Conservation (phyloP, 2,329 filamentous ascomycete species). For the Dactylella cylindrospora region DNA sequence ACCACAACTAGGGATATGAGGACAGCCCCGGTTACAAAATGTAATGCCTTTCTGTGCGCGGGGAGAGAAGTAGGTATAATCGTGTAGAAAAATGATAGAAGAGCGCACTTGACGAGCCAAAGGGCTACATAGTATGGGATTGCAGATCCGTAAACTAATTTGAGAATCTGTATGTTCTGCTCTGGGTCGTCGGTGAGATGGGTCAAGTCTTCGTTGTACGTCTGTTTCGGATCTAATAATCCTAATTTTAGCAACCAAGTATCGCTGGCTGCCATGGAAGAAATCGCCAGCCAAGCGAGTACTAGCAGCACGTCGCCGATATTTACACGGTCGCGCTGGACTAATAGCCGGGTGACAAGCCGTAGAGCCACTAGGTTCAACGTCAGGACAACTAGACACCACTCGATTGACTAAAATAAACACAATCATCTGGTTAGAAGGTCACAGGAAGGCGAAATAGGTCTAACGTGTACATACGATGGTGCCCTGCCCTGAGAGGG, state of each 20-base stretch:
- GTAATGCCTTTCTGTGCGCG: conserved; percentile 19
- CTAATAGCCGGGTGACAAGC: conserved; percentile 25
- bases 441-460: not conserved
- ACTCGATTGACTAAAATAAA: conserved; percentile 32
- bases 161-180: conserved; percentile 25
- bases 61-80: conserved; percentile 27
- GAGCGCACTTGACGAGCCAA: conserved; percentile 34
- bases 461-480: conserved; percentile 28
- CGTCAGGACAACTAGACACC: conserved; percentile 37
- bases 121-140: conserved; percentile 34
- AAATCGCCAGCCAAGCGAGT: conserved; percentile 28
- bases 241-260: conserved; percentile 40
- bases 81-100: conserved; percentile 35
- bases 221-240: conserved; percentile 16
- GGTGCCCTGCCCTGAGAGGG: conserved; percentile 44
- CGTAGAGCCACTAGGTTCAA: conserved; percentile 34
- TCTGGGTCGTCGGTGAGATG: conserved; percentile 9
- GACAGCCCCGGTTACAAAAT: conserved; percentile 18
- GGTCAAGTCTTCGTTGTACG: conserved; percentile 29
- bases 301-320: conserved; percentile 37
- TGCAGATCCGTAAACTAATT: conserved; percentile 32
- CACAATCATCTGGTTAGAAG: not conserved
- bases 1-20: conserved; percentile 32
- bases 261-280: conserved; percentile 35
- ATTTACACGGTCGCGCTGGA: conserved; percentile 41